Evolutionary conservation across 2,329 filamentous ascomycete genomes (phyloP).

Genomic region (Pseudogymnoascus sp.): DNA sequence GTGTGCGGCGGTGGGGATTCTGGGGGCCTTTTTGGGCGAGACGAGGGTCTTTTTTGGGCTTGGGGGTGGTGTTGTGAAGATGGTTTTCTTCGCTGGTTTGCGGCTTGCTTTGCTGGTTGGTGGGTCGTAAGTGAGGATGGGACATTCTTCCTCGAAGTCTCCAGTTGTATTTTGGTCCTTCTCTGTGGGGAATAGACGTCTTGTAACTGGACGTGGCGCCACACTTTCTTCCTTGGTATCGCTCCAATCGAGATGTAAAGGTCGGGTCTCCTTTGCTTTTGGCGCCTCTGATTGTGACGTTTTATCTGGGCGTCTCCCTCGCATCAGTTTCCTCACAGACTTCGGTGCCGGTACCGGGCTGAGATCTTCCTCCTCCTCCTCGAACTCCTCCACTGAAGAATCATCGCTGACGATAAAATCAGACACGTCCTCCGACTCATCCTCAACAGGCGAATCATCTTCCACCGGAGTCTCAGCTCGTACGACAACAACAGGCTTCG

Average conservation of each 20-base stretch:
- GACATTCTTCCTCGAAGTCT: neutral
- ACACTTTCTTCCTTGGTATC: neutral
- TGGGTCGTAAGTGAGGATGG: neutral
- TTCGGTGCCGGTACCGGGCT: constrained; percentile 16
- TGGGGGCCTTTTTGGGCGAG: constrained; percentile 15
- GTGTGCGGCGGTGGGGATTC: constrained; percentile 47
- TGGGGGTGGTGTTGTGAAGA: neutral
- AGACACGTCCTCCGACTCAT: constrained; percentile 18
- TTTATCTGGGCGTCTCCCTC: constrained; percentile 16
- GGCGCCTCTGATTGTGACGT: neutral
- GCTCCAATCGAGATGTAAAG: neutral
- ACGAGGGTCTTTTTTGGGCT: constrained; percentile 21
- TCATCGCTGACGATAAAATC: constrained; percentile 26
- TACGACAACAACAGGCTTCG: neutral
- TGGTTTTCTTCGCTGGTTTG: neutral
- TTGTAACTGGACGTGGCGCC: neutral
- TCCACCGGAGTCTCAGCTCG: neutral
- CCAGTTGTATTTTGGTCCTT: neutral
- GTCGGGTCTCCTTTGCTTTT: neutral
- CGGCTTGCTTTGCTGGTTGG: neutral
- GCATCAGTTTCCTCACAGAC: constrained; percentile 21
- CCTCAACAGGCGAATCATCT: neutral
- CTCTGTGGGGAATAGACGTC: neutral
- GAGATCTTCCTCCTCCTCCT: constrained; percentile 18
- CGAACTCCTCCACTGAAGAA: constrained; percentile 13